A percentile compares a stretch with the other conserved stretches of the same genome.
Conservation (phyloP, 805 yeast species). For the Candida tammaniensis region DNA sequence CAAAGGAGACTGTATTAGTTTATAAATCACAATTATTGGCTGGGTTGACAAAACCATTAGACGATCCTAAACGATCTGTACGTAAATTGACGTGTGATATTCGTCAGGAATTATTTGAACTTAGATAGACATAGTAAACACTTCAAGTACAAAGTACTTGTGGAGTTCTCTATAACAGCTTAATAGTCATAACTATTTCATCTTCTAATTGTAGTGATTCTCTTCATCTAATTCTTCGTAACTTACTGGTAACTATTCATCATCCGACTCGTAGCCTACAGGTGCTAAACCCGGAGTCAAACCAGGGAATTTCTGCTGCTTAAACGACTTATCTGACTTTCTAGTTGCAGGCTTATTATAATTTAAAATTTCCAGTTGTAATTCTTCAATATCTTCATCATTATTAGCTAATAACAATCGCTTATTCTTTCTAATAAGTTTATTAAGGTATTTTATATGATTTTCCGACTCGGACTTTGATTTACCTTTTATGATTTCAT, state of each 20-base stretch:
- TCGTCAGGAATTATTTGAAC: conserved; percentile 71
- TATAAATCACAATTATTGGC: conserved; percentile 49
- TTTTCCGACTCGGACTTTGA: conserved; percentile 23
- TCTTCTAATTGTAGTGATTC: conserved; percentile 1
- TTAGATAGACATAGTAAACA: too few species aligned
- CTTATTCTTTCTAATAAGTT: conserved; percentile 36
- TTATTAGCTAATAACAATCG: conserved; percentile 20
- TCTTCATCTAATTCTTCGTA: neutral
- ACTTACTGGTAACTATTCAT: conserved; percentile 11
- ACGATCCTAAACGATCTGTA: conserved; percentile 71
- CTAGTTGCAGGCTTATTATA: conserved; percentile 24
- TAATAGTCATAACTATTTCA: too few species aligned
- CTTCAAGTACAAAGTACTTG: too few species aligned
- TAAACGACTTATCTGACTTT: conserved; percentile 28
- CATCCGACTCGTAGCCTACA: conserved; percentile 54
- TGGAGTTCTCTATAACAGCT: too few species aligned
- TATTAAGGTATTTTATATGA: conserved; percentile 36
- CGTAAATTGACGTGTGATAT: conserved; percentile 77
- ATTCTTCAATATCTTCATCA: conserved; percentile 27
- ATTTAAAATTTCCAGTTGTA: conserved; percentile 29
- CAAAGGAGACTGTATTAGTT: conserved; percentile 45
- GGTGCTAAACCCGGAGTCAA: conserved; percentile 87
- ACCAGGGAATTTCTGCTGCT: conserved; percentile 52
- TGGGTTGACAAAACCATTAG: conserved; percentile 52
- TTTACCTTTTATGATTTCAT: conserved; percentile 36